These are phyloP conservation scores for Entoloma clypeatum DNA, from an alignment of 1,284 basidiomycete genomes.

Conservation along the genomic window DNA sequence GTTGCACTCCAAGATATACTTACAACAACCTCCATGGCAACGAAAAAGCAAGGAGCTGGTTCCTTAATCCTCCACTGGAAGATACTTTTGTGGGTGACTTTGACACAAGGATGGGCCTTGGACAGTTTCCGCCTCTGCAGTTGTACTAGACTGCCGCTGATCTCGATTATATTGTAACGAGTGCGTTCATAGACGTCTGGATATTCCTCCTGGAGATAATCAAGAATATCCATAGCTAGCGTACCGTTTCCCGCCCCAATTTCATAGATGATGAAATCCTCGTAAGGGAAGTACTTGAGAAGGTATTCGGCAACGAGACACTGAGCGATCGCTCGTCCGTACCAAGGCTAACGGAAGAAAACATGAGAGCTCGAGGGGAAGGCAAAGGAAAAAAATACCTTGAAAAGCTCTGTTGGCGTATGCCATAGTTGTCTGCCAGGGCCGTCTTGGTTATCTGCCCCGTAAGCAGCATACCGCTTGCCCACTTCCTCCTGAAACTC, in stretches of 20 bases:
- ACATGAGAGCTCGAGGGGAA: conserved; percentile 1
- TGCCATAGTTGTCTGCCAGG: conserved; percentile 96
- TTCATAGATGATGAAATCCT: conserved; percentile 95
- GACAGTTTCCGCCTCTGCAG: conserved; percentile 65
- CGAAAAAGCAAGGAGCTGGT: conserved; percentile 84
- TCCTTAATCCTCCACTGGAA: conserved; percentile 83
- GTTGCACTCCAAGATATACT: conserved; percentile 29
- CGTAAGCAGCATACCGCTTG: conserved; percentile 69
- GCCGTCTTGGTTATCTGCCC: conserved; percentile 57
- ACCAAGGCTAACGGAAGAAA: conserved; percentile 75
- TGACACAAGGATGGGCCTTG: conserved; percentile 57
- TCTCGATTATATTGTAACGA: conserved; percentile 91
- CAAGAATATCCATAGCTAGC: conserved; percentile 83
- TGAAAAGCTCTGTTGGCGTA: conserved; percentile 97
- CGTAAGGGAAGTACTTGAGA: conserved; percentile 91
- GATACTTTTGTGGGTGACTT: conserved; percentile 79
- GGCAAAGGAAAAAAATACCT: conserved; percentile 47
- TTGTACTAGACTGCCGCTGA: conserved; percentile 74
- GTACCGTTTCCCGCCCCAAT: conserved; percentile 98
- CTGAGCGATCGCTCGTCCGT: conserved; percentile 85
- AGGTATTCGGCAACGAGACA: conserved; percentile 91
- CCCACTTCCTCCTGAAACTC: conserved; percentile 85
- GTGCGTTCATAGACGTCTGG: conserved; percentile 93
- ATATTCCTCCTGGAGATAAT: conserved; percentile 74
- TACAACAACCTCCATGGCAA: conserved; percentile 94